phyloP scores from a whole-genome alignment of 2,329 filamentous ascomycete genomes.

The Venturia aucupariae region DNA sequence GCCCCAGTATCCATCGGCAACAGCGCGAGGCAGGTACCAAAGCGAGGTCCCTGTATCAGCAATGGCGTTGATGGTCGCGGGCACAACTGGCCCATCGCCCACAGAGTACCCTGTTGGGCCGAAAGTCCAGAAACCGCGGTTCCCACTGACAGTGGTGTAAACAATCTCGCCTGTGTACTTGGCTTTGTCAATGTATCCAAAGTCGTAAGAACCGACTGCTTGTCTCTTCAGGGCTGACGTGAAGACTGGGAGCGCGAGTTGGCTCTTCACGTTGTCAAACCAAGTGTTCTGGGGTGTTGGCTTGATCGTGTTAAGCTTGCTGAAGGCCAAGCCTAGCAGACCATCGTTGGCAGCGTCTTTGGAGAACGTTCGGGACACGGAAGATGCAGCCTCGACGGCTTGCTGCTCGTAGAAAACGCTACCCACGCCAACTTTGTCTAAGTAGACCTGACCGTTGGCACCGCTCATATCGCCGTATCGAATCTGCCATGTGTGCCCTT shows the following conservation, averaged over 20 bases:
- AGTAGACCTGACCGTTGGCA: slow-evolving; percentile 56
- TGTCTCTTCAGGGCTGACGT: slow-evolving; percentile 48
- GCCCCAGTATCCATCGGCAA: slow-evolving; percentile 52
- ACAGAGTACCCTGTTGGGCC: slow-evolving; percentile 47
- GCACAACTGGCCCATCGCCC: slow-evolving; percentile 34
- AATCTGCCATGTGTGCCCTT: slow-evolving; percentile 49
- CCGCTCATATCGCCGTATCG: slow-evolving; percentile 56
- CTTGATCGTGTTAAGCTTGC: slow-evolving; percentile 47
- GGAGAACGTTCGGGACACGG: slow-evolving; percentile 46
- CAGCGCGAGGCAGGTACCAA: slow-evolving; percentile 46
- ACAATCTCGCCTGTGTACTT: slow-evolving; percentile 51
- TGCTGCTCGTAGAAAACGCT: slow-evolving; percentile 49
- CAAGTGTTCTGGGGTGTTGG: slow-evolving; percentile 46
- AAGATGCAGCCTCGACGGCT: slow-evolving; percentile 55
- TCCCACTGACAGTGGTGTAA: slow-evolving; percentile 46
- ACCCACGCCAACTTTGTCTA: slow-evolving; percentile 54
- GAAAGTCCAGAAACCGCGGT: slow-evolving; percentile 57
- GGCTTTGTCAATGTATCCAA: slow-evolving; percentile 47
- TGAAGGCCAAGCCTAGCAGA: slow-evolving; percentile 52
- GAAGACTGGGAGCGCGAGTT: slow-evolving; percentile 46
- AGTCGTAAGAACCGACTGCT: slow-evolving; percentile 40
- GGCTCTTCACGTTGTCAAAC: slow-evolving; percentile 48
- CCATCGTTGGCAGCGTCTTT: slow-evolving; percentile 47
- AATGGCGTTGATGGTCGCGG: slow-evolving; percentile 43
- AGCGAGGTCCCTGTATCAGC: slow-evolving; percentile 65